Evolutionary conservation across 1,284 basidiomycete genomes (phyloP).

Genomic region (Sphagnurus paluster): DNA sequence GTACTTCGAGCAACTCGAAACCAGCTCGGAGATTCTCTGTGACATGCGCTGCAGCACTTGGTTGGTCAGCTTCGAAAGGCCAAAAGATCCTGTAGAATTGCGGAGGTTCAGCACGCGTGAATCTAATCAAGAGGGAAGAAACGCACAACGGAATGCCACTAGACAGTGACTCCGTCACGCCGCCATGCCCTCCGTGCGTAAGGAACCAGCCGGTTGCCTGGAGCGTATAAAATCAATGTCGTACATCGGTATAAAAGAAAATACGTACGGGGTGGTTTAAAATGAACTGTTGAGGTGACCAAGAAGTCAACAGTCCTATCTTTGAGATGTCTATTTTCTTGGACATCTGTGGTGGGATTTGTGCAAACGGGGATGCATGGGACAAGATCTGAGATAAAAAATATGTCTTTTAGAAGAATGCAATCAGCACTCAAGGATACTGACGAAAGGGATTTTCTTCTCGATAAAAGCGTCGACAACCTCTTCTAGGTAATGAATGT

Average conservation of each 20-base stretch:
- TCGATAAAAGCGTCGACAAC: slow-evolving; percentile 20
- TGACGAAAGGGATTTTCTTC: slow-evolving; percentile 20
- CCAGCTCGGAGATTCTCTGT: slow-evolving; percentile 18
- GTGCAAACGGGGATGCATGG: slow-evolving; percentile 11
- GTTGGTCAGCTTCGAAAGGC: slow-evolving; percentile 25
- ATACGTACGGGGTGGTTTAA: slow-evolving; percentile 20
- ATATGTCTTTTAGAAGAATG: no score
- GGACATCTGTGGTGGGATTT: slow-evolving; percentile 5
- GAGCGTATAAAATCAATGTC: neutral
- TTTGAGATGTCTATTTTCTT: slow-evolving; percentile 15
- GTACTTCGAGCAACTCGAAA: slow-evolving; percentile 24
- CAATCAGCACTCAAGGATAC: no score
- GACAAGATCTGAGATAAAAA: slow-evolving; percentile 15
- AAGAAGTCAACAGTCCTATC: slow-evolving; percentile 16
- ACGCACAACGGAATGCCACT: slow-evolving; percentile 15
- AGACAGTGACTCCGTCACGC: slow-evolving; percentile 19
- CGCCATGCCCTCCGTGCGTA: slow-evolving; percentile 23
- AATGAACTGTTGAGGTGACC: slow-evolving; percentile 26
- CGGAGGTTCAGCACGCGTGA: no score
- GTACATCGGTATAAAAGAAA: neutral
- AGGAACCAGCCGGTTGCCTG: slow-evolving; percentile 27
- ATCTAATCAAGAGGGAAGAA: neutral
- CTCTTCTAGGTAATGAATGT: slow-evolving; percentile 16
- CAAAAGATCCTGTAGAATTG: slow-evolving; percentile 29
- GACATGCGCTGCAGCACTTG: slow-evolving; percentile 17